These are phyloP conservation scores for Aspergillus panamensis DNA, from an alignment of 495 filamentous ascomycete genomes.

Conservation along the genomic window DNA sequence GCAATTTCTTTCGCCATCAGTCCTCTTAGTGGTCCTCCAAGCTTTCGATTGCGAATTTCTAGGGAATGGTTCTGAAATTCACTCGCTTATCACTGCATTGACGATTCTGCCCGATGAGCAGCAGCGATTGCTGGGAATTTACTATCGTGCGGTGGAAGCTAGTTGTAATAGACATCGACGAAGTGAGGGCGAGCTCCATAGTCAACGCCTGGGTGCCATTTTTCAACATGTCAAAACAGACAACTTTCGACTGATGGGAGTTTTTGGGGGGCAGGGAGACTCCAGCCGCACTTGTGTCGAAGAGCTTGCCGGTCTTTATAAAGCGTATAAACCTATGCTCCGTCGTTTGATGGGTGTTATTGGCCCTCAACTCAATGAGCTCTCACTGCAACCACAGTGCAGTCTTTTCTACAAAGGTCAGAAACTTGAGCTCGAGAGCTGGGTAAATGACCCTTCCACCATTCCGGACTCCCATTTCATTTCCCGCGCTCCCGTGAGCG, in stretches of 20 bases:
- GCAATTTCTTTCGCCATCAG: background rate
- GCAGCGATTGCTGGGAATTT: slow-evolving; percentile 16
- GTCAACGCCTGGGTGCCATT: slow-evolving; percentile 10
- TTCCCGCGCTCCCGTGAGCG: slow-evolving; percentile 30
- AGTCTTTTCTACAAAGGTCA: slow-evolving; percentile 12
- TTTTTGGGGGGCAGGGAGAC: slow-evolving; percentile 29
- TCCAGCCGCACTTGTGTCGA: slow-evolving; percentile 21
- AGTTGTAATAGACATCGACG: background rate
- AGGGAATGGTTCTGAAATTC: slow-evolving; percentile 18
- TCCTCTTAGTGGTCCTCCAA: slow-evolving; percentile 3
- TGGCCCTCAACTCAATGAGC: slow-evolving; percentile 17
- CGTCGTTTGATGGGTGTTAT: slow-evolving; percentile 14
- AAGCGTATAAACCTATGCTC: slow-evolving; percentile 21
- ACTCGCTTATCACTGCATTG: slow-evolving; percentile 16
- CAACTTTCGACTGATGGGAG: slow-evolving; percentile 20
- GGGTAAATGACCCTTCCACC: slow-evolving; percentile 19
- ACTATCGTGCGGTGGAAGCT: slow-evolving; percentile 18
- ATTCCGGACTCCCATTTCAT: slow-evolving; percentile 22
- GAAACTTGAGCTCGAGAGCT: slow-evolving; percentile 20
- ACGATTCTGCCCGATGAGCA: slow-evolving; percentile 1
- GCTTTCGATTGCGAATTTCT: slow-evolving; percentile 22
- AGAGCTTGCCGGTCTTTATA: slow-evolving; percentile 23
- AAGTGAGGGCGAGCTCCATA: background rate
- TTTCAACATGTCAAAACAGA: slow-evolving; percentile 17
- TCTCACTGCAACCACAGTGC: slow-evolving; percentile 13